These are phyloP conservation scores for Turnera subulata DNA, from an alignment of 345 rosid genomes.

Conservation along the genomic window DNA sequence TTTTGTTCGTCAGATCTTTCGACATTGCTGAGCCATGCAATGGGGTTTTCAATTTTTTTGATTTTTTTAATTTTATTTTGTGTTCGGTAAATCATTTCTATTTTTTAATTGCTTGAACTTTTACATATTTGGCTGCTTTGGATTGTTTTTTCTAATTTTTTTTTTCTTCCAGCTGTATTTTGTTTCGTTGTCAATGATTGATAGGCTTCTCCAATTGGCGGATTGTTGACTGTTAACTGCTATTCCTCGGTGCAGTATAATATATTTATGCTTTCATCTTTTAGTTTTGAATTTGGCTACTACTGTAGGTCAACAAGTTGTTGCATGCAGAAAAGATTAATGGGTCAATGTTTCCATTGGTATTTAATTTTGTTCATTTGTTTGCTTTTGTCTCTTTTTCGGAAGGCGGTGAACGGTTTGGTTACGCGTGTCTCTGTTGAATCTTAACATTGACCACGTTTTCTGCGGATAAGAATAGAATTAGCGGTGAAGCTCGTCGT, in stretches of 20 bases:
- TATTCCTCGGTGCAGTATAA: neutral
- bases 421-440: constrained; percentile 13
- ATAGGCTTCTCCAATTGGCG: neutral
- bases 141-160: constrained; percentile 1
- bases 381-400: constrained; percentile 2
- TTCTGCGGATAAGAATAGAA: constrained; percentile 6
- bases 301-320: too few relatives aligned
- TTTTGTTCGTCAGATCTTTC: constrained; percentile 19
- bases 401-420: neutral
- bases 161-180: neutral
- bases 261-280: neutral
- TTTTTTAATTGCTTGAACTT: neutral
- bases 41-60: neutral
- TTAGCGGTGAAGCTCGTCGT: neutral
- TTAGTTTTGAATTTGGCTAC: neutral
- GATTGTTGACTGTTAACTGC: neutral
- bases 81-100: too few relatives aligned
- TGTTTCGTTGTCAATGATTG: neutral
- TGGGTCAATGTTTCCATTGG: neutral
- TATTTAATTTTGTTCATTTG: neutral
- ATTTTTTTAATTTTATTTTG: too few relatives aligned
- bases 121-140: neutral
- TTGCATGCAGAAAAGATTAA: too few relatives aligned
- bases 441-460: constrained; percentile 17
- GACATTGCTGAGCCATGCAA: constrained; percentile 16